Evolutionary conservation across 805 yeast genomes (phyloP).

Genomic region (Suhomyces pyralidae): DNA sequence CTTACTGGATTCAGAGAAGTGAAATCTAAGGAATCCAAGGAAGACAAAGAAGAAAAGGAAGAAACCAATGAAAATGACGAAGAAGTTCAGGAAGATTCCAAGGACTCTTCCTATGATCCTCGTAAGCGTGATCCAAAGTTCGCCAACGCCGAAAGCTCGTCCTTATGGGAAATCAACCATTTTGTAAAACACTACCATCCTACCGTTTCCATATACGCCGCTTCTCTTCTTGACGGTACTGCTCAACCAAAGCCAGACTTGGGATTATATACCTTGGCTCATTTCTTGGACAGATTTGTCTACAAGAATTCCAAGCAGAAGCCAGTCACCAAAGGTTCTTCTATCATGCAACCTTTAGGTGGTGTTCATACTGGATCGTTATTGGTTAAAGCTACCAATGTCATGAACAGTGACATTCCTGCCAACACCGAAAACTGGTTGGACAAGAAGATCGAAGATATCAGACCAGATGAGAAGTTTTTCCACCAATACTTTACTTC

Average conservation of each 20-base stretch:
- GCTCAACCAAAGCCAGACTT: slow-evolving; percentile 74
- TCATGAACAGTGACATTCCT: slow-evolving; percentile 50
- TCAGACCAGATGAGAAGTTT: slow-evolving; percentile 85
- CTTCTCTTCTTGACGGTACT: slow-evolving; percentile 52
- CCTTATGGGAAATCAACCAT: slow-evolving; percentile 82
- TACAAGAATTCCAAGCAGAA: slow-evolving; percentile 88
- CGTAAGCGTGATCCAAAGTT: slow-evolving; percentile 88
- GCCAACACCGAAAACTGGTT: slow-evolving; percentile 87
- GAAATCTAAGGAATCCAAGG: slow-evolving; percentile 37
- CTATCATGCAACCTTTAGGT: slow-evolving; percentile 97
- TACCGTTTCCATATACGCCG: slow-evolving; percentile 78
- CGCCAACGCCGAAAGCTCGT: slow-evolving; percentile 79
- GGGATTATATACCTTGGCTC: slow-evolving; percentile 81
- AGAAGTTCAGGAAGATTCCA: slow-evolving; percentile 36
- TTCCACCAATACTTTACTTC: slow-evolving; percentile 79
- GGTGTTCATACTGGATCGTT: slow-evolving; percentile 74
- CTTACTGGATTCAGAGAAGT: slow-evolving; percentile 51
- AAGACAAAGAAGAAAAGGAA: slow-evolving; percentile 43
- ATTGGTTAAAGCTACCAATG: slow-evolving; percentile 60
- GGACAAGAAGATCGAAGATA: slow-evolving; percentile 54
- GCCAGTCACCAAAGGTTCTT: slow-evolving; percentile 70
- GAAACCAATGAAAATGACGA: slow-evolving; percentile 47
- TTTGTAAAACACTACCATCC: slow-evolving; percentile 88
- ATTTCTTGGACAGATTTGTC: slow-evolving; percentile 92
- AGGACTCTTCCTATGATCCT: slow-evolving; percentile 59